Percentiles rank a stretch among this genome's conserved stretches.
These are phyloP conservation scores for Pseudozyma tsukubaensis DNA, from an alignment of 1,284 basidiomycete species.

Conservation along the genomic window DNA sequence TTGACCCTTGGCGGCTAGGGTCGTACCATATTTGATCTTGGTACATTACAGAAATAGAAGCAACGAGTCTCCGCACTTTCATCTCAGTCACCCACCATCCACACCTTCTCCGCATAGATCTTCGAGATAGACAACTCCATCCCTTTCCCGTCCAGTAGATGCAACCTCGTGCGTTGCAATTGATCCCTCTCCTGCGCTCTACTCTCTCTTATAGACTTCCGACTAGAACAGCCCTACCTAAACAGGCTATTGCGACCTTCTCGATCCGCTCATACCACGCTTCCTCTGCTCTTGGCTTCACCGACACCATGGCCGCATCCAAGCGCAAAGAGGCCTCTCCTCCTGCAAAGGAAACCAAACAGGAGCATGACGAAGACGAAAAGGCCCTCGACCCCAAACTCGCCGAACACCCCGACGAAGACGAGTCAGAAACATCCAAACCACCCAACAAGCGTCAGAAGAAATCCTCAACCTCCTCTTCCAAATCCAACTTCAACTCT, in stretches of 20 bases:
- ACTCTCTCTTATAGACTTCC: not conserved
- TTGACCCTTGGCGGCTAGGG: not conserved
- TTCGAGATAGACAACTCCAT: not conserved
- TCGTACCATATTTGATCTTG: not conserved
- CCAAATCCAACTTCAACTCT: constrained; percentile 1
- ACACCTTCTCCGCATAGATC: not conserved
- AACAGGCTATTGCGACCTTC: not conserved
- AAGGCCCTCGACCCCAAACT: constrained; percentile 49
- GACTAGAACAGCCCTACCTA: not conserved
- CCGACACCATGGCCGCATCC: constrained; percentile 16
- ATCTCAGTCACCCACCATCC: constrained; percentile 3
- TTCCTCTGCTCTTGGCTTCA: not conserved
- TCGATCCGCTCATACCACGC: not conserved
- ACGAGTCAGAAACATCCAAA: constrained; percentile 37
- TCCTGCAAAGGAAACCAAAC: not conserved
- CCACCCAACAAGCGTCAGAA: constrained; percentile 43
- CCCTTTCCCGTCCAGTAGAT: constrained; percentile 1
- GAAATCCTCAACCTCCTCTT: not conserved
- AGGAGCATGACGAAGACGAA: constrained; percentile 30
- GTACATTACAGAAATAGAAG: too few species aligned
- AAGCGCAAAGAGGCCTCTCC: constrained; percentile 23
- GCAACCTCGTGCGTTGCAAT: constrained; percentile 9
- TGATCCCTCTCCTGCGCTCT: constrained; percentile 10
- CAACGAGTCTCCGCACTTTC: too few species aligned
- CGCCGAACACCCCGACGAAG: constrained; percentile 46